A percentile compares a stretch with the other conserved stretches of the same genome.
phyloP scores from a whole-genome alignment of 176 grass and related monocot species.

The Musa acuminata region DNA sequence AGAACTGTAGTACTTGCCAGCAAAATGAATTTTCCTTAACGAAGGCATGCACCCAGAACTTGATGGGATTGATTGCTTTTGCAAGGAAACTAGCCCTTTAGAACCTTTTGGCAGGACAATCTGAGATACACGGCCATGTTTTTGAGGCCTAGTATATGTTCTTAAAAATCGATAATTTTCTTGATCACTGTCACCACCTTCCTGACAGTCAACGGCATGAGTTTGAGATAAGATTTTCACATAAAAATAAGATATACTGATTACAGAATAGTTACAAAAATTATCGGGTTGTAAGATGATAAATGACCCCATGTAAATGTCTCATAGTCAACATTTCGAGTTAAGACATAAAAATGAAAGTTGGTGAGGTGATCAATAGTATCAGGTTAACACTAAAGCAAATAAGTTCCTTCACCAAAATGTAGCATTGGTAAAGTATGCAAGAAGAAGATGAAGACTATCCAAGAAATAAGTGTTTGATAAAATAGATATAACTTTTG shows the following conservation, averaged over 20 bases:
- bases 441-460: background rate
- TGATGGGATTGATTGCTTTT: slow-evolving; percentile 12
- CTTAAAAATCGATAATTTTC: slow-evolving; percentile 21
- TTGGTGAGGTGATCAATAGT: too few relatives aligned
- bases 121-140: slow-evolving; percentile 20
- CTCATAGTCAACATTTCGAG: too few relatives aligned
- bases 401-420: too few relatives aligned
- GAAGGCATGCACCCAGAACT: slow-evolving; percentile 37
- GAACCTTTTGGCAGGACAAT: slow-evolving; percentile 15
- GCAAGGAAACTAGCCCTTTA: slow-evolving; percentile 8
- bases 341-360: too few relatives aligned
- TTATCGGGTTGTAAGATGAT: too few relatives aligned
- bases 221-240: background rate
- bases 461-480: too few relatives aligned
- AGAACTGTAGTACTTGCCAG: slow-evolving; percentile 22
- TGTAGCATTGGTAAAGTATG: background rate
- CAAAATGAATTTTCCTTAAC: slow-evolving; percentile 39
- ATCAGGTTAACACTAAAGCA: too few relatives aligned
- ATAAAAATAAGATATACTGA: too few relatives aligned
- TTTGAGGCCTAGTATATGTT: slow-evolving; percentile 26
- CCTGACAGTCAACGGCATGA: slow-evolving; percentile 17
- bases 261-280: too few relatives aligned
- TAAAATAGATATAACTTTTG: background rate
- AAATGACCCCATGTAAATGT: too few relatives aligned
- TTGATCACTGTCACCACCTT: slow-evolving; percentile 24